Base-by-base conservation (phyloP, 805 yeast species). In the Ogataea methanolica region DNA sequence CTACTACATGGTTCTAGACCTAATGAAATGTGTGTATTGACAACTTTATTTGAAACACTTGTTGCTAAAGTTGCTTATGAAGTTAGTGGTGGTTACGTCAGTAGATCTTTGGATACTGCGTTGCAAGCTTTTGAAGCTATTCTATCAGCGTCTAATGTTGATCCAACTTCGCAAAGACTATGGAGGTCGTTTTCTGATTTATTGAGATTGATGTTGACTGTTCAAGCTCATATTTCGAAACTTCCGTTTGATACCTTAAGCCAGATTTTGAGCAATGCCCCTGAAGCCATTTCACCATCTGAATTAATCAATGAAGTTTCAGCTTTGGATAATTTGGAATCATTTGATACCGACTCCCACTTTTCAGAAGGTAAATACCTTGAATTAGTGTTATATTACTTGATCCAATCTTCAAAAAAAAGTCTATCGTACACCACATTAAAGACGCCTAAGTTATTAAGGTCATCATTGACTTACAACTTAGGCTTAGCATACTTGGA, bases 141-240 rank as follows among this genome's bases (percentile, higher is more conserved):
- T 14, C 33, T 49, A 14, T 8, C 22, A 9, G 57, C 57, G 2
- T 47, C 50, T 5, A 8, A 23, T 14, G 16, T 63, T 21, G 54
- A 74, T 48, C 40, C 49, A 2, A 40, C 59, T 3, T 73, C 85
- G 0, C 79, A 75, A 38, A 75, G 73, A 43, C 59, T 86, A 38
- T 90, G 96, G 97, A 76, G 80, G 50, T 66, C 76, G 0, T 66
- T 85, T 16, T 76, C 81, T 19, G 85, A 81, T 47, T 72, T 84
- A 14, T 61, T 87, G 41, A 70, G 73, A 23, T 52, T 85, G 1
- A 77, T 79, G 45, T 60, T 84, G 40, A 58, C 63, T 6, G 75
- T 87, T 2, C 86, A 83, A 54, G 78, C 82, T 0, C 73, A 76
- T 53, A 52, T 77, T 7, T 68, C 68, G 1, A 51, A 65, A 14